Percentiles rank a stretch among this genome's conserved stretches.
phyloP scores from a whole-genome alignment of 140 eudicot species.

The Stevia rebaudiana region DNA sequence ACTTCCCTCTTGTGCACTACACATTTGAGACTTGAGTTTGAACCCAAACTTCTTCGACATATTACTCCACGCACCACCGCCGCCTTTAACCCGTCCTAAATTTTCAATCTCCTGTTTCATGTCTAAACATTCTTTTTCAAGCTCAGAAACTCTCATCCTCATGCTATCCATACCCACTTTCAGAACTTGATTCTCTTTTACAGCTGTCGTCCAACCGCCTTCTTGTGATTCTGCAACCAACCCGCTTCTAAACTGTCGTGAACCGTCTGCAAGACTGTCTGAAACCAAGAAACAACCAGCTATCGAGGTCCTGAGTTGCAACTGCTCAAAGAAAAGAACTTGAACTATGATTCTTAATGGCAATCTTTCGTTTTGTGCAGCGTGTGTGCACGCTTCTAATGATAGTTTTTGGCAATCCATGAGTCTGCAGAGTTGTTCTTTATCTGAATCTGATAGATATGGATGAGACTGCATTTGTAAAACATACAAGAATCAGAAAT shows the following conservation, averaged over 20 bases:
- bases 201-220: conserved; percentile 79
- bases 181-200: conserved; percentile 82
- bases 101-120: conserved; percentile 89
- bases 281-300: conserved; percentile 95
- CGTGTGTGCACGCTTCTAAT: conserved; percentile 98
- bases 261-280: conserved; percentile 73
- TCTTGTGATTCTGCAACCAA: conserved; percentile 48
- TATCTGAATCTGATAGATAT: conserved; percentile 79
- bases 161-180: conserved; percentile 97
- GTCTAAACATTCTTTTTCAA: conserved; percentile 85
- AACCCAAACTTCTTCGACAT: conserved; percentile 86
- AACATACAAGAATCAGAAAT: conserved; percentile 8
- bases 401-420: conserved; percentile 98
- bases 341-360: conserved; percentile 86
- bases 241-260: conserved; percentile 78
- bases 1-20: conserved; percentile 93
- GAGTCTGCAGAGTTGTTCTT: conserved; percentile 89
- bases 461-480: conserved; percentile 74
- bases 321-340: conserved; percentile 96
- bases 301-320: conserved; percentile 85
- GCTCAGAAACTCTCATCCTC: conserved; percentile 95
- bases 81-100: conserved; percentile 57
- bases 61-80: conserved; percentile 58
- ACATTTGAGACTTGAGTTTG: conserved; percentile 83
- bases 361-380: conserved; percentile 90